Evolutionary conservation across 768 basidiomycete genomes (phyloP).

Genomic region (Tubosaeta sp.): DNA sequence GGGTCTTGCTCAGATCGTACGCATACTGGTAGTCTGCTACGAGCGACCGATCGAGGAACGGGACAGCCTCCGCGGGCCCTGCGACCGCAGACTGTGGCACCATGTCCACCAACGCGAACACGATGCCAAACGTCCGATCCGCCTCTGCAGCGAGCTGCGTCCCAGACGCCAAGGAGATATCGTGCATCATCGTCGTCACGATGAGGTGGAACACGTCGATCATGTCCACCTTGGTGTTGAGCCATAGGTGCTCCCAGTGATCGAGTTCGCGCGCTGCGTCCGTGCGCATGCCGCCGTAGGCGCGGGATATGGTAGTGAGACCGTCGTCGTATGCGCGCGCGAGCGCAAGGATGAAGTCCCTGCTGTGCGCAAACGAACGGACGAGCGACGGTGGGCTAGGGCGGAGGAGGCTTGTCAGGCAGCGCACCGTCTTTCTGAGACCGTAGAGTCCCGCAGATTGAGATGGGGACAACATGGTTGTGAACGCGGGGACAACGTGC

Average conservation of each 20-base stretch:
- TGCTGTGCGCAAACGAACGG: constrained; percentile 49
- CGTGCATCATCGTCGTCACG: constrained; percentile 45
- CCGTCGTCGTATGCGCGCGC: constrained; percentile 59
- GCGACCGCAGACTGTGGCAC: constrained; percentile 18
- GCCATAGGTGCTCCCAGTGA: constrained; percentile 69
- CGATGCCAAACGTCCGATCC: constrained; percentile 52
- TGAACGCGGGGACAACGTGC: constrained; percentile 57
- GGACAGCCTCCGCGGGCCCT: constrained; percentile 30
- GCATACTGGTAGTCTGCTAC: constrained; percentile 69
- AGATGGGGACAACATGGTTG: constrained; percentile 40
- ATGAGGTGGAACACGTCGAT: constrained; percentile 67
- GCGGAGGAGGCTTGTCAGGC: constrained; percentile 51
- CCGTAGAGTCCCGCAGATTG: constrained; percentile 52
- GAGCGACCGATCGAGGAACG: constrained; percentile 65
- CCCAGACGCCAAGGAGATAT: constrained; percentile 43
- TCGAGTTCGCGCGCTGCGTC: constrained; percentile 35
- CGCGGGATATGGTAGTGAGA: constrained; percentile 48
- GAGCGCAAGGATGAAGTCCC: constrained; percentile 50
- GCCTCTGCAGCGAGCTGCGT: constrained; percentile 41
- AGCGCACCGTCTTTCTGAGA: constrained; percentile 59
- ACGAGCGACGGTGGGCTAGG: constrained; percentile 46
- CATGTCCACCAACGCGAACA: constrained; percentile 56
- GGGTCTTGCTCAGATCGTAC: constrained; percentile 52
- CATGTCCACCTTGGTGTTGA: constrained; percentile 68
- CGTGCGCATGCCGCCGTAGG: constrained; percentile 53